Evolutionary conservation across 1,284 basidiomycete genomes (phyloP), one percentile per base, ranked within the genome.

Genomic region (Spongispora temasekensis): DNA sequence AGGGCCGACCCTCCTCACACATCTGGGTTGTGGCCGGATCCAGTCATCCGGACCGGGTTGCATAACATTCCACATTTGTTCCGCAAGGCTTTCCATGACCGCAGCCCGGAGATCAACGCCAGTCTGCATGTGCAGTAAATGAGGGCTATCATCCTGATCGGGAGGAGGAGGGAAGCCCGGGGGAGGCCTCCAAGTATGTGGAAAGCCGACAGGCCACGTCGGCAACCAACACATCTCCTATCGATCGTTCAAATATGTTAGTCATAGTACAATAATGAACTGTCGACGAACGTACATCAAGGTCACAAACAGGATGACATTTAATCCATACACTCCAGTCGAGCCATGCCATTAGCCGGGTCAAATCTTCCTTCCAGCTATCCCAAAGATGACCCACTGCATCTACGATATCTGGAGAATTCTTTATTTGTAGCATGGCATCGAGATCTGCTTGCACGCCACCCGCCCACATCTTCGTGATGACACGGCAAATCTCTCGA

Each of bases 141-240:
- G n/a, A n/a, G n/a, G n/a, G n/a, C n/a, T n/a, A n/a, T n/a, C n/a
- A n/a, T n/a, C n/a, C n/a, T n/a, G n/a, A n/a, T n/a, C n/a, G n/a
- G n/a, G n/a, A n/a, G n/a, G n/a, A n/a, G n/a, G n/a, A n/a, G 64
- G 32, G 15, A 8, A 15, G 15, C 15, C 8, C 15, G 32, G 15
- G 32, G 8, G 32, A 34, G 32, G 32, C 32, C 32, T 8, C 15
- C 32, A 7, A 34, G 32, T 7, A 15, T 8, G 8, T 8, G 28
- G 58, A 25, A 60, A 57, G 32, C 63, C 56, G 7, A 62, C 70
- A 5, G 80, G 79, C 78, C 79, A 82, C 2, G 77, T 78, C 13
- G 81, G 79, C 19, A 82, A 59, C 57, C 78, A 77, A 56, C 79
- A 82, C 53, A 75, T 72, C 68, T 80, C 79, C 80, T 82, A 50